A percentile compares a stretch with the other conserved stretches of the same genome.
Evolutionary conservation across 495 filamentous ascomycete genomes (phyloP).

Genomic region (Jackrogersella minutella): DNA sequence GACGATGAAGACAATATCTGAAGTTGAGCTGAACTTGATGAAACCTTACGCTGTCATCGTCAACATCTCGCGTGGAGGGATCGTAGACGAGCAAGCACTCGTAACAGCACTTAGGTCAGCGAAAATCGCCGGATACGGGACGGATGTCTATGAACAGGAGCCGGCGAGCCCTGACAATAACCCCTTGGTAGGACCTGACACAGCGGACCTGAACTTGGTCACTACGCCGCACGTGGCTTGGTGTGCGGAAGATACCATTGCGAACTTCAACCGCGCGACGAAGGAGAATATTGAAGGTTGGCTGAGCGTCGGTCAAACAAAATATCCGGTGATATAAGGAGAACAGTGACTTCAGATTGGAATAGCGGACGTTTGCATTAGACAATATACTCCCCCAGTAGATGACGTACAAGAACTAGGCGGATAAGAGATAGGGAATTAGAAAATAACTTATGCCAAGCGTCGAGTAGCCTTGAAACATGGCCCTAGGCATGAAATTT

Average conservation of each 20-base stretch:
- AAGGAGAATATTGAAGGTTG: slow-evolving; percentile 43
- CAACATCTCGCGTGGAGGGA: slow-evolving; percentile 65
- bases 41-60: slow-evolving; percentile 56
- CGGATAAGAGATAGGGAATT: too few relatives aligned
- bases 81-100: slow-evolving; percentile 63
- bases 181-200: slow-evolving; percentile 36
- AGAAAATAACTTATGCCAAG: too few relatives aligned
- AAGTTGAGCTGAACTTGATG: slow-evolving; percentile 60
- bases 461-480: too few relatives aligned
- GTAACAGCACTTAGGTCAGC: slow-evolving; percentile 55
- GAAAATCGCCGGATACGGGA: slow-evolving; percentile 60
- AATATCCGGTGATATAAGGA: slow-evolving; percentile 27
- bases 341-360: not conserved
- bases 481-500: too few relatives aligned
- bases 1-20: slow-evolving; percentile 57
- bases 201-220: slow-evolving; percentile 46
- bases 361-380: too few relatives aligned
- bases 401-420: too few relatives aligned
- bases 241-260: slow-evolving; percentile 49
- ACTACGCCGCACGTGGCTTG: slow-evolving; percentile 55
- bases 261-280: slow-evolving; percentile 45
- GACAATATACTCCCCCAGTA: too few relatives aligned
- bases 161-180: slow-evolving; percentile 50
- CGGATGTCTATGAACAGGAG: slow-evolving; percentile 64
- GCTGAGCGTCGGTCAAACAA: slow-evolving; percentile 26